Conservation (phyloP, 192 early-diverging fungal genomes). For the Backusella tuberculispora region DNA sequence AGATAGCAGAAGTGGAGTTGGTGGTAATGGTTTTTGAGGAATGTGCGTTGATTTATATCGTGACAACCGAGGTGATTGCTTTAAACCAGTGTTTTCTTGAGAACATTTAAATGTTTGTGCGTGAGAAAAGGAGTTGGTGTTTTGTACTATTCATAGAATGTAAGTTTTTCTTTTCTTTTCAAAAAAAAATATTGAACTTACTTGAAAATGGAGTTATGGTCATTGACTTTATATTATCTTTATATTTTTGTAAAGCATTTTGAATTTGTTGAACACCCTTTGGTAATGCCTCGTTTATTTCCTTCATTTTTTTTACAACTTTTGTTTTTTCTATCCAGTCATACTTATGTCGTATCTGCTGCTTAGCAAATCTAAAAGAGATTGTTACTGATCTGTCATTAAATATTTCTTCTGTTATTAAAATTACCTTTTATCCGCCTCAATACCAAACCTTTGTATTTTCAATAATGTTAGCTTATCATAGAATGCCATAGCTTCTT, state of each 20-base stretch:
- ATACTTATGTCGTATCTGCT: neutral
- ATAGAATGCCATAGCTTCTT: constrained; percentile 65
- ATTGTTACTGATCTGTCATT: neutral
- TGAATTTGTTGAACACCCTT: neutral
- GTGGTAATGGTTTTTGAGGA: neutral
- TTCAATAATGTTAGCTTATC: constrained; percentile 15
- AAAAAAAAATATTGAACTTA: neutral
- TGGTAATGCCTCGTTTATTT: neutral
- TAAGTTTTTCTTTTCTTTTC: neutral
- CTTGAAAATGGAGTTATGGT: neutral
- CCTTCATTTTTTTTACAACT: neutral
- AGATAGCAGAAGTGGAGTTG: neutral
- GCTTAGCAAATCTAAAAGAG: constrained; percentile 4
- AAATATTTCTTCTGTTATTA: neutral
- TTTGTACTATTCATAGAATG: too few relatives aligned
- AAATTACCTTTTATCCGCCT: neutral
- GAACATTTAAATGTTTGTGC: neutral
- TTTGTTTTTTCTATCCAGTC: neutral
- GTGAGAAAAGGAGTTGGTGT: neutral
- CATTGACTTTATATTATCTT: neutral
- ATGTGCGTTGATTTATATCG: neutral
- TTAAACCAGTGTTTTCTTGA: neutral
- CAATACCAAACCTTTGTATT: neutral
- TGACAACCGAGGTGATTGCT: neutral
- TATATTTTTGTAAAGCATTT: neutral